phyloP scores from a whole-genome alignment of 805 yeast species.

The Saccharomycopsis malanga region DNA sequence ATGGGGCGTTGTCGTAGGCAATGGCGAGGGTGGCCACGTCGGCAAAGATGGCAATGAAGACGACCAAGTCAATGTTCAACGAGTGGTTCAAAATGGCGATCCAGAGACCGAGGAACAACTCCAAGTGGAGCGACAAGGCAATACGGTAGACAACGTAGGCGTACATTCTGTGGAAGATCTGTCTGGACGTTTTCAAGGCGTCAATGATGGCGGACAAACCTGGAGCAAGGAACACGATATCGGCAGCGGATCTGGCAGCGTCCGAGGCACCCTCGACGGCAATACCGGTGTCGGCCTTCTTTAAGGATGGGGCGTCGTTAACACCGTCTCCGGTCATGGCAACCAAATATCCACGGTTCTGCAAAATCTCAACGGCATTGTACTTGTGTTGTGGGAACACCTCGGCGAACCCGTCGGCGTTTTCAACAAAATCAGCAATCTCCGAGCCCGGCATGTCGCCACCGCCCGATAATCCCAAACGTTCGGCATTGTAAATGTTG shows the following conservation, averaged over 20 bases:
- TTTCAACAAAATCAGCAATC: conserved; percentile 94
- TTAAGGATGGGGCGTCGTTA: conserved; percentile 94
- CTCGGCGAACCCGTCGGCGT: conserved; percentile 97
- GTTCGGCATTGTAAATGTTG: conserved; percentile 93
- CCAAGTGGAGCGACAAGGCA: conserved; percentile 91
- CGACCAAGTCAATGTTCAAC: conserved; percentile 83
- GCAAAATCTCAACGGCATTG: conserved; percentile 92
- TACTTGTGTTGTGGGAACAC: conserved; percentile 98
- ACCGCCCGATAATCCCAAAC: conserved; percentile 93
- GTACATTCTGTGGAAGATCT: conserved; percentile 99
- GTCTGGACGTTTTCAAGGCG: conserved; percentile 91
- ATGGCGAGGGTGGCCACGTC: conserved; percentile 96
- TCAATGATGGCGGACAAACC: conserved; percentile 94
- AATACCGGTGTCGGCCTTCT: conserved; percentile 95
- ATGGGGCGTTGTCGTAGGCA: conserved; percentile 97
- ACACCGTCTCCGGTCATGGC: conserved; percentile 99
- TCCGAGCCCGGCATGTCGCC: conserved; percentile 97
- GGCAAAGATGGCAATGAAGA: conserved; percentile 94
- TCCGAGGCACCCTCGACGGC: conserved; percentile 81
- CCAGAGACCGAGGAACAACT: conserved; percentile 92
- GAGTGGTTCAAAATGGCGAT: conserved; percentile 87
- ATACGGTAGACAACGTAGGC: conserved; percentile 97
- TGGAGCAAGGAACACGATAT: conserved; percentile 60
- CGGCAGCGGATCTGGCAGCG: conserved; percentile 40
- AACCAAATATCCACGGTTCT: conserved; percentile 92